Evolutionary conservation across 2,329 filamentous ascomycete genomes (phyloP), one percentile per base, ranked within the genome.

Genomic region (Botrytis byssoidea): DNA sequence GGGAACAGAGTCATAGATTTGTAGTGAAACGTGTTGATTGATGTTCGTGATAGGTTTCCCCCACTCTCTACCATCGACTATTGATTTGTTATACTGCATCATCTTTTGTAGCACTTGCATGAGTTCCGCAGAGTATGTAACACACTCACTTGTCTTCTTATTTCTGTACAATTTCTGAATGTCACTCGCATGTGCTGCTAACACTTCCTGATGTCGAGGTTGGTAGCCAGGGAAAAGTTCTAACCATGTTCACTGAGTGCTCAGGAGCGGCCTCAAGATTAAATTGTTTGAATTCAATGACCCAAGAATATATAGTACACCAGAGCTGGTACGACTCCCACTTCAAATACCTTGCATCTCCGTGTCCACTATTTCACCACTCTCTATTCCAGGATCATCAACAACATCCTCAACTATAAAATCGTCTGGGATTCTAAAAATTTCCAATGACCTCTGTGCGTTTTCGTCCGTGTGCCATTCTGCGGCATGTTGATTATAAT

Each of bases 401-500:
- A 51, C 37, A 55, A 67, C 29, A 59, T 57, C 66, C 48, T 69
- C 48, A 14, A 69, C 40, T 25, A 69, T 42, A 2, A 69, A 69
- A 57, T 69, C 48, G 7, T 59, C 66, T 7, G 66, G 66, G 12
- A 69, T 59, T 6, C 18, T 42, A 14, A 69, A 69, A 25, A 32
- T 48, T 25, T 69, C 66, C 18, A 69, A 37, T 3, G 66, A 69
- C 7, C 55, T 42, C 37, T 69, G 66, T 42, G 66, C 66, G 14
- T 69, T 57, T 8, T 69, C 66, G n/a, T 69, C 66, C n/a, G 66
- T 32, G 37, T 69, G 66, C 66, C 66, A 69, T n/a, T 69, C 66
- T 32, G 66, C 6, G 12, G 66, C 48, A 32, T 69, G 66, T 32
- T 69, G 66, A 59, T 59, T 40, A 25, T 69, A 69, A n/a, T 69